phyloP scores from a whole-genome alignment of 257 asterid genomes.

The Cruciata laevipes region DNA sequence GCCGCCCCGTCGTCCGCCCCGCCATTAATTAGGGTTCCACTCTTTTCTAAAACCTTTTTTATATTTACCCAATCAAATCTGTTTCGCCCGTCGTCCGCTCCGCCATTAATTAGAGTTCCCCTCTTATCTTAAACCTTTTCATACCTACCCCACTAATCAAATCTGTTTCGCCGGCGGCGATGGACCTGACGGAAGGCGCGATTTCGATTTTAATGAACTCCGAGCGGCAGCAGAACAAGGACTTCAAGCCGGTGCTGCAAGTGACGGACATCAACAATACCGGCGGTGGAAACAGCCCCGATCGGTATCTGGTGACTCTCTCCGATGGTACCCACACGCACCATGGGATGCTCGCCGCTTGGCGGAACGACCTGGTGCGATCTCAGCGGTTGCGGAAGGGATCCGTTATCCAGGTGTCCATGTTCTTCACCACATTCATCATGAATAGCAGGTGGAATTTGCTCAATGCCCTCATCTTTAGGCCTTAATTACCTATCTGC shows the following conservation, averaged over 20 bases:
- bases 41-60: too few relatives aligned
- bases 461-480: too few relatives aligned
- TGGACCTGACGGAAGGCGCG: conserved; percentile 56
- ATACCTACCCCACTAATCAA: background rate
- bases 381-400: background rate
- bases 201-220: conserved; percentile 38
- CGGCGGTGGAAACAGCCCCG: background rate
- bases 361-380: background rate
- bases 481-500: too few relatives aligned
- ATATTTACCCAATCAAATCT: too few relatives aligned
- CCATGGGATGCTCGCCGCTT: background rate
- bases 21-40: too few relatives aligned
- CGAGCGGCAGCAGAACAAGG: conserved; percentile 22
- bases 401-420: background rate
- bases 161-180: conserved; percentile 18
- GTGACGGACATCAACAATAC: conserved; percentile 39
- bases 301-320: background rate
- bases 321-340: background rate
- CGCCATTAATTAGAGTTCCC: too few relatives aligned
- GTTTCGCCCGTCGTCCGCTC: too few relatives aligned
- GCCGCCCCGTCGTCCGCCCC: too few relatives aligned
- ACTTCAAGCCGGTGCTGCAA: conserved; percentile 60
- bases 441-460: background rate
- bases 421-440: background rate
- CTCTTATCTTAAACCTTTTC: too few relatives aligned